Conservation (phyloP, 768 basidiomycete genomes). For the Agrocybe praecox region DNA sequence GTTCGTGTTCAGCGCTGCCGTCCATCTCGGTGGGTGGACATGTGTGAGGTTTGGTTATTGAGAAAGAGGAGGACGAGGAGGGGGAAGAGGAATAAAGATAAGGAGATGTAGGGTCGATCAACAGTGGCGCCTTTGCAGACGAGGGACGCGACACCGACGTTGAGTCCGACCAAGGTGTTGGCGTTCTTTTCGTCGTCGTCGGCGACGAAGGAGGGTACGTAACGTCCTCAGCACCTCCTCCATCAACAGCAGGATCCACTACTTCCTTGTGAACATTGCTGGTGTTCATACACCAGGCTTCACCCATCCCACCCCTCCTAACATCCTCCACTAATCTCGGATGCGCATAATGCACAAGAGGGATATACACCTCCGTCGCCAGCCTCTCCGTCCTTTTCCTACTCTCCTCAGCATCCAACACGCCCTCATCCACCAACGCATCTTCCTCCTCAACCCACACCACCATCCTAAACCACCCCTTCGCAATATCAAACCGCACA, state of each 20-base stretch:
- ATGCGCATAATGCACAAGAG: slow-evolving; percentile 85
- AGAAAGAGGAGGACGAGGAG: background rate
- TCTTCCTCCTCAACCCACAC: slow-evolving; percentile 59
- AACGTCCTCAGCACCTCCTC: slow-evolving; percentile 9
- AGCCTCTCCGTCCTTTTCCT: slow-evolving; percentile 34
- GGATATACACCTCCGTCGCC: slow-evolving; percentile 91
- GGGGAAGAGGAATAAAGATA: background rate
- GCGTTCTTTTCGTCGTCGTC: slow-evolving; percentile 1
- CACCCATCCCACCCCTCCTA: slow-evolving; percentile 1
- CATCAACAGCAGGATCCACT: slow-evolving; percentile 2
- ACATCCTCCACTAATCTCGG: slow-evolving; percentile 27
- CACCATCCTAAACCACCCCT: slow-evolving; percentile 69
- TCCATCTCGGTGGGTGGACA: background rate
- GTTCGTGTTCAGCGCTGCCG: background rate
- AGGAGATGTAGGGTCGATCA: background rate
- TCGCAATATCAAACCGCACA: slow-evolving; percentile 75
- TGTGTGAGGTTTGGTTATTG: too few relatives aligned
- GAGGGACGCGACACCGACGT: background rate
- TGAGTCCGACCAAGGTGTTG: background rate
- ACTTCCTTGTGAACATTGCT: too few relatives aligned
- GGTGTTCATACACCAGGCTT: slow-evolving; percentile 1
- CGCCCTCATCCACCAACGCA: slow-evolving; percentile 8
- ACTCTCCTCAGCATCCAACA: slow-evolving; percentile 44
- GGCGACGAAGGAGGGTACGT: background rate
- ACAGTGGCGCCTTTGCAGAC: background rate